Evolutionary conservation across 2,329 filamentous ascomycete genomes (phyloP).

Genomic region (Xylariaceae sp.): DNA sequence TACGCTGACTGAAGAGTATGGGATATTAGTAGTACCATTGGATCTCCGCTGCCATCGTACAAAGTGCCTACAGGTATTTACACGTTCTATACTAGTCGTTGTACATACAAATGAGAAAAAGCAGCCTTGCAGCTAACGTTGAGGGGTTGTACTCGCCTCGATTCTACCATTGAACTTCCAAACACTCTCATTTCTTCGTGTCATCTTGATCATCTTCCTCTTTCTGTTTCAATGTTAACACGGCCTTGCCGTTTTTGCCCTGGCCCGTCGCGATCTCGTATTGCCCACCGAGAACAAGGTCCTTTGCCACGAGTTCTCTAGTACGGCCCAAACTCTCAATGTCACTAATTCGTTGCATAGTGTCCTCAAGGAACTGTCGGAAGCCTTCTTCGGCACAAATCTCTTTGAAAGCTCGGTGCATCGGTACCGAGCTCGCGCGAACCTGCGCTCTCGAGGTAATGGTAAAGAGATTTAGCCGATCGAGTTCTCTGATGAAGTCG

Average conservation of each 20-base stretch:
- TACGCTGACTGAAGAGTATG: too few species aligned
- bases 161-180: background rate
- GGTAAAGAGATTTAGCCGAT: slow-evolving; percentile 91
- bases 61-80: background rate
- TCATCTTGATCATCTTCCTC: slow-evolving; percentile 35
- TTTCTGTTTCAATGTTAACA: slow-evolving; percentile 41
- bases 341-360: slow-evolving; percentile 78
- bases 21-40: too few species aligned
- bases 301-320: slow-evolving; percentile 93
- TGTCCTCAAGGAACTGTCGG: slow-evolving; percentile 75
- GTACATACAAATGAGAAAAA: slow-evolving; percentile 12
- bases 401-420: slow-evolving; percentile 86
- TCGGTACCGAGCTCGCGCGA: slow-evolving; percentile 88
- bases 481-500: slow-evolving; percentile 90
- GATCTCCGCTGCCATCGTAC: background rate
- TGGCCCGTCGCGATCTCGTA: slow-evolving; percentile 56
- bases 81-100: background rate
- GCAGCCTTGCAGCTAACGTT: slow-evolving; percentile 3
- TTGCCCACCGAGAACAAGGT: slow-evolving; percentile 78
- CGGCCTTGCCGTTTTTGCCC: slow-evolving; percentile 34
- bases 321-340: slow-evolving; percentile 93
- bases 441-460: slow-evolving; percentile 86
- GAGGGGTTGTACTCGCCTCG: too few species aligned
- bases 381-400: slow-evolving; percentile 78
- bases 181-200: slow-evolving; percentile 11